Evolutionary conservation across 2,329 filamentous ascomycete species (phyloP).

Genomic region (Aspergillus niger): DNA sequence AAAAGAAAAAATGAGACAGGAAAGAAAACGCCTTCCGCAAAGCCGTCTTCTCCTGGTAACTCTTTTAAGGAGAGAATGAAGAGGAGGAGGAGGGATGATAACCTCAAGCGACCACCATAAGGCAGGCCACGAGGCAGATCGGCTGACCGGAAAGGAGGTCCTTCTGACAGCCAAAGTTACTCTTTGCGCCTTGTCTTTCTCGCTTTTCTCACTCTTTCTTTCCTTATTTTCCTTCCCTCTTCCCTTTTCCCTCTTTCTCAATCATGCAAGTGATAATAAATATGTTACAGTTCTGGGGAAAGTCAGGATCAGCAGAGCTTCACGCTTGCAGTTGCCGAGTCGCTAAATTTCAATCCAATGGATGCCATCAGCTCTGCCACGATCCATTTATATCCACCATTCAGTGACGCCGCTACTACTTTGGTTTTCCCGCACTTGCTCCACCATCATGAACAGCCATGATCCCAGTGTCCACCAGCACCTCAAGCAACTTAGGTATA

Average conservation of each 20-base stretch:
- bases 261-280: not conserved
- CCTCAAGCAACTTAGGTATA: no score
- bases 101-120: not conserved
- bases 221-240: no score
- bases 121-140: not conserved
- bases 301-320: not conserved
- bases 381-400: no score
- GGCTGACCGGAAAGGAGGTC: not conserved
- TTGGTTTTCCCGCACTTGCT: no score
- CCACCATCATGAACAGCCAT: no score
- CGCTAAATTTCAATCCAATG: not conserved
- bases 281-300: not conserved
- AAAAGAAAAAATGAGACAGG: no score
- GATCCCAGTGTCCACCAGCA: no score
- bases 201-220: not conserved
- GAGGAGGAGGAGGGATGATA: not conserved
- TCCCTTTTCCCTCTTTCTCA: not conserved
- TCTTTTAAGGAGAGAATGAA: not conserved
- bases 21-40: no score
- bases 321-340: not conserved
- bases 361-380: no score
- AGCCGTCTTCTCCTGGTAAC: not conserved
- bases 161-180: not conserved
- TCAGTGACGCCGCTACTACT: no score
- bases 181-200: no score